Percentiles rank a stretch among this genome's conserved stretches.
Conservation (phyloP, 2,329 filamentous ascomycete species). For the Fusarium denticulatum region DNA sequence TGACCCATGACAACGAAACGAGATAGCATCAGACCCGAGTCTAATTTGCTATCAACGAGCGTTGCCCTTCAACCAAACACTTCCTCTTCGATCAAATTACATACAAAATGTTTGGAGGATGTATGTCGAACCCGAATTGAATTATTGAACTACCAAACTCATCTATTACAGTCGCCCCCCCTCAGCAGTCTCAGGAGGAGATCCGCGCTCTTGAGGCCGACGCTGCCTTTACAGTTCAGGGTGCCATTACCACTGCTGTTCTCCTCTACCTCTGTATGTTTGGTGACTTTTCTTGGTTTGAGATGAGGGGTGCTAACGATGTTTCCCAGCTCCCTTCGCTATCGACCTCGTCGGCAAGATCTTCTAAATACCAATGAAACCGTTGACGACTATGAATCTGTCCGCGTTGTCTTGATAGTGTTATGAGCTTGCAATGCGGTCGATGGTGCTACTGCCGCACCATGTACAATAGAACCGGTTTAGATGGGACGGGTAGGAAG, state of each 20-base stretch:
- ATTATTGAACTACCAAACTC: slow-evolving; percentile 17
- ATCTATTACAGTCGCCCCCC: slow-evolving; percentile 67
- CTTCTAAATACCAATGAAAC: slow-evolving; percentile 46
- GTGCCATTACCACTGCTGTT: slow-evolving; percentile 71
- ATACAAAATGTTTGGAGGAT: slow-evolving; percentile 70
- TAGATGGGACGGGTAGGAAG: slow-evolving; percentile 33
- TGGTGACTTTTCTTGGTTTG: background rate
- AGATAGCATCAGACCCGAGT: slow-evolving; percentile 43
- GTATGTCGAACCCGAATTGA: slow-evolving; percentile 52
- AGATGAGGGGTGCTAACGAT: slow-evolving; percentile 4
- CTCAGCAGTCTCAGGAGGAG: slow-evolving; percentile 75
- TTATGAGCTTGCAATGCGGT: slow-evolving; percentile 14
- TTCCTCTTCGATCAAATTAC: background rate
- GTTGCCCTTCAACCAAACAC: slow-evolving; percentile 1
- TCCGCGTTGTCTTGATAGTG: slow-evolving; percentile 8
- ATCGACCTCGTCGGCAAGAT: slow-evolving; percentile 62
- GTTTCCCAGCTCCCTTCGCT: slow-evolving; percentile 63
- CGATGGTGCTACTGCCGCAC: slow-evolving; percentile 14
- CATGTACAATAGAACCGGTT: slow-evolving; percentile 41
- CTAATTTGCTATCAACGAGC: slow-evolving; percentile 8
- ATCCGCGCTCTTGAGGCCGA: slow-evolving; percentile 74
- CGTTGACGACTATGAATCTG: background rate
- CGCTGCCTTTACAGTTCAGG: slow-evolving; percentile 73
- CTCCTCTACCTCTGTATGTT: slow-evolving; percentile 80
- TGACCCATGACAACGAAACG: slow-evolving; percentile 23